Evolutionary conservation across 2,329 filamentous ascomycete genomes (phyloP).

Genomic region (Biscogniauxia marginata): DNA sequence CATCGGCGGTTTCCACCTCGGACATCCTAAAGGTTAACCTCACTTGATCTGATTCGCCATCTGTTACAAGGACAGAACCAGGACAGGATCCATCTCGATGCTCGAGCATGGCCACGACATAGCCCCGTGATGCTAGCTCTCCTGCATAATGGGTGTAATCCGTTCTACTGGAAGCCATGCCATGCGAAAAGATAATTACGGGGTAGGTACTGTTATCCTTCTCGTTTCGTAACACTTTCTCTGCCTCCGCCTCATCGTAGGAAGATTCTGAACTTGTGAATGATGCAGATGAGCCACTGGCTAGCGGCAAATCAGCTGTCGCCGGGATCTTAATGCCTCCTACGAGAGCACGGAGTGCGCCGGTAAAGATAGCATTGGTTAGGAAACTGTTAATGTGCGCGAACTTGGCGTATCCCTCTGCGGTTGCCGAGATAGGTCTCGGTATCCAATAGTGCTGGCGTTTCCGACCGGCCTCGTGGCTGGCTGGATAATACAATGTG

Average conservation of each 20-base stretch:
- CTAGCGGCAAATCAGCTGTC: slow-evolving; percentile 44
- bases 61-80: slow-evolving; percentile 39
- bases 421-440: slow-evolving; percentile 42
- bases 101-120: slow-evolving; percentile 49
- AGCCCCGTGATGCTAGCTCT: slow-evolving; percentile 49
- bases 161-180: slow-evolving; percentile 48
- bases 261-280: slow-evolving; percentile 18
- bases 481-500: slow-evolving; percentile 48
- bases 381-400: slow-evolving; percentile 44
- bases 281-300: slow-evolving; percentile 8
- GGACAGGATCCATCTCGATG: slow-evolving; percentile 53
- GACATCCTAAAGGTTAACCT: slow-evolving; percentile 36
- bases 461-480: slow-evolving; percentile 22
- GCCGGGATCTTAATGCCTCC: slow-evolving; percentile 48
- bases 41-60: slow-evolving; percentile 29
- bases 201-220: slow-evolving; percentile 34
- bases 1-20: slow-evolving; percentile 37
- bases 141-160: slow-evolving; percentile 53
- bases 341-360: slow-evolving; percentile 40
- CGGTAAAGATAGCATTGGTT: slow-evolving; percentile 42
- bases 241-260: slow-evolving; percentile 18
- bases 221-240: slow-evolving; percentile 23
- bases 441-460: slow-evolving; percentile 45
- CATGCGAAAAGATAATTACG: slow-evolving; percentile 52
- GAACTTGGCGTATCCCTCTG: slow-evolving; percentile 46